Base-by-base conservation (phyloP, 179 eudicot genomes). In the Vitellaria paradoxa region DNA sequence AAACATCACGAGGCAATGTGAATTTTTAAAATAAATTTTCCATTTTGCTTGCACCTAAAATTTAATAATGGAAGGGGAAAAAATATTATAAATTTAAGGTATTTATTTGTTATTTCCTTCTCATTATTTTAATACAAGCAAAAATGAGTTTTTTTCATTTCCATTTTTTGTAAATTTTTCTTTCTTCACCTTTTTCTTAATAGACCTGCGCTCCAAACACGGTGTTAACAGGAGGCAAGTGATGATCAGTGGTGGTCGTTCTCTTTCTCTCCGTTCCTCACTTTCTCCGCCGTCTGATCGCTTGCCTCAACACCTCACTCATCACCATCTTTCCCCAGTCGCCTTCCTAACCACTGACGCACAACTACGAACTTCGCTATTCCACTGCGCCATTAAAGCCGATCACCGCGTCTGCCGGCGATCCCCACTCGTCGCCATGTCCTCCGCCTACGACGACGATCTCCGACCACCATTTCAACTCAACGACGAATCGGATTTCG, bases 401-500 rank as follows among this genome's bases (percentile, higher is more conserved):
- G 72, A 20, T 68, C 81, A 40, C 77, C 80, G 68, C 55, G 57
- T 46, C 56, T 69, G n/a, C 74, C 75, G 81, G 71, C 65, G 80
- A 66, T 45, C 65, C 11, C 26, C 76, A 0, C 65, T 63, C n/a
- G 18, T 37, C 68, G 50, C 10, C 80, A 52, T 72, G 84, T 72
- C 81, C 12, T 26, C 49, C 68, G 69, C 37, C 37, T 30, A 30
- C 37, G 37, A n/a, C n/a, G 66, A 69, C 70, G 40, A 2, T 74
- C 11, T 52, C 75, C 49, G 40, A 17, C 70, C 24, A 7, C 89
- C 85, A 6, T 68, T 90, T 71, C 79, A 95, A 80, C 89, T 95
- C 23, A 65, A 81, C 46, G 85, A 87, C 21, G 90, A 88, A 50
- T 66, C 85, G 21, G 98, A 95, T 85, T 95, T 95, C 75, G 84